These are phyloP conservation scores for Neobulgaria alba DNA, from an alignment of 2,329 filamentous ascomycete species.

Conservation along the genomic window DNA sequence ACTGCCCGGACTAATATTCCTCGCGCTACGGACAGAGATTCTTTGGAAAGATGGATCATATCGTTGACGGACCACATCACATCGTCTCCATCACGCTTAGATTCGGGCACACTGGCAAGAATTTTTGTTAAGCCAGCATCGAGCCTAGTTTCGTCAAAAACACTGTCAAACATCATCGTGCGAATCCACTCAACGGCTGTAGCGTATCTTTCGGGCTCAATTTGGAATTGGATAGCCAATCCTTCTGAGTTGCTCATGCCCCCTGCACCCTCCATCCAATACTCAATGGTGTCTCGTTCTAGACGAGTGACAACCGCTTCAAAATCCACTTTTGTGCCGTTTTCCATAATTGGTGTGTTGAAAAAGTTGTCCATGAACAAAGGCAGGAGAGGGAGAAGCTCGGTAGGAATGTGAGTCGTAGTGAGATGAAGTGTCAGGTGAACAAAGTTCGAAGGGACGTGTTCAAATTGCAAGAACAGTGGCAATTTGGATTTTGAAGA, in stretches of 20 bases:
- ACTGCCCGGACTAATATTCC: slow-evolving; percentile 78
- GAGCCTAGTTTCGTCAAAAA: slow-evolving; percentile 67
- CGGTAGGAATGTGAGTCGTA: slow-evolving; percentile 66
- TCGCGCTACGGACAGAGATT: slow-evolving; percentile 68
- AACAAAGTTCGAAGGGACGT: slow-evolving; percentile 88
- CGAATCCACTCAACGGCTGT: slow-evolving; percentile 76
- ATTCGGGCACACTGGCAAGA: slow-evolving; percentile 82
- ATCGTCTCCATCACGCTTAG: slow-evolving; percentile 73
- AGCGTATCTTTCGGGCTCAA: slow-evolving; percentile 81
- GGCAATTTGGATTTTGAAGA: slow-evolving; percentile 54
- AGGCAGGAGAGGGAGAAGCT: slow-evolving; percentile 74
- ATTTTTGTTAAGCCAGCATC: slow-evolving; percentile 67
- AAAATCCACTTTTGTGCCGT: slow-evolving; percentile 72
- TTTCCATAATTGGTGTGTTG: slow-evolving; percentile 72
- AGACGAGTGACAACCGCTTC: slow-evolving; percentile 88
- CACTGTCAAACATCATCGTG: slow-evolving; percentile 76
- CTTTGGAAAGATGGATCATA: slow-evolving; percentile 71
- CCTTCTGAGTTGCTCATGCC: slow-evolving; percentile 73
- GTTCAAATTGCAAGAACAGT: slow-evolving; percentile 93
- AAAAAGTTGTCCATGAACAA: slow-evolving; percentile 92
- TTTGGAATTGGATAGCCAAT: slow-evolving; percentile 71
- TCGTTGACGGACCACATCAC: slow-evolving; percentile 60
- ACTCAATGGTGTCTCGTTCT: slow-evolving; percentile 84
- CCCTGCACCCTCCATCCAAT: slow-evolving; percentile 60
- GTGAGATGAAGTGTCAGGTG: slow-evolving; percentile 75